These are phyloP conservation scores for Fraxinus excelsior DNA, from an alignment of 257 asterid genomes.

Conservation along the genomic window DNA sequence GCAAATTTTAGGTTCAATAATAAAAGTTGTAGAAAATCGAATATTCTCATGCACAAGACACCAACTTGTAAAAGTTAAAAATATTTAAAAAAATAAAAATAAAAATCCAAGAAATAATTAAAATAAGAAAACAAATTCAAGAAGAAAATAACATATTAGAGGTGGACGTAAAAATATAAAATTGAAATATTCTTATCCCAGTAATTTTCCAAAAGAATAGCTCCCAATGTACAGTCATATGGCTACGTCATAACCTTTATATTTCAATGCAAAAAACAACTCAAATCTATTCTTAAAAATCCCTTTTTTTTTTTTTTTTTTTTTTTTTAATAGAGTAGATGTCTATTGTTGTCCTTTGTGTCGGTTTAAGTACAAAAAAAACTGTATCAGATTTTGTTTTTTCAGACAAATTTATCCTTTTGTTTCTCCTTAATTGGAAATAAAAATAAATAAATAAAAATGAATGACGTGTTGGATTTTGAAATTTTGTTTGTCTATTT, in stretches of 20 bases:
- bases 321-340: too few species aligned
- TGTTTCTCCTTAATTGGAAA: constrained; percentile 11
- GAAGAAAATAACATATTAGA: background rate
- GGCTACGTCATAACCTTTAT: constrained; percentile 26
- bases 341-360: constrained; percentile 25
- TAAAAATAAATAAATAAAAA: background rate
- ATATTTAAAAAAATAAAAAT: background rate
- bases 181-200: constrained; percentile 6
- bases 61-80: constrained; percentile 27
- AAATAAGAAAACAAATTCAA: constrained; percentile 24
- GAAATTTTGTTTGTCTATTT: background rate
- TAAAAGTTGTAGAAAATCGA: constrained; percentile 9
- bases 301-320: too few species aligned
- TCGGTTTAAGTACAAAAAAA: constrained; percentile 14
- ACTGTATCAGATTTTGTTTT: constrained; percentile 25
- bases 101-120: constrained; percentile 24
- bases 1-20: background rate
- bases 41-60: constrained; percentile 19
- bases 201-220: constrained; percentile 24
- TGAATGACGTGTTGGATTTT: constrained; percentile 9
- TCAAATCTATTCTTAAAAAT: too few species aligned
- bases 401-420: constrained; percentile 12
- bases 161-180: constrained; percentile 4
- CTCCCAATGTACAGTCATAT: constrained; percentile 32
- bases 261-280: constrained; percentile 1